Base-by-base conservation (phyloP, 345 rosid genomes). In the Gossypioides kirkii region DNA sequence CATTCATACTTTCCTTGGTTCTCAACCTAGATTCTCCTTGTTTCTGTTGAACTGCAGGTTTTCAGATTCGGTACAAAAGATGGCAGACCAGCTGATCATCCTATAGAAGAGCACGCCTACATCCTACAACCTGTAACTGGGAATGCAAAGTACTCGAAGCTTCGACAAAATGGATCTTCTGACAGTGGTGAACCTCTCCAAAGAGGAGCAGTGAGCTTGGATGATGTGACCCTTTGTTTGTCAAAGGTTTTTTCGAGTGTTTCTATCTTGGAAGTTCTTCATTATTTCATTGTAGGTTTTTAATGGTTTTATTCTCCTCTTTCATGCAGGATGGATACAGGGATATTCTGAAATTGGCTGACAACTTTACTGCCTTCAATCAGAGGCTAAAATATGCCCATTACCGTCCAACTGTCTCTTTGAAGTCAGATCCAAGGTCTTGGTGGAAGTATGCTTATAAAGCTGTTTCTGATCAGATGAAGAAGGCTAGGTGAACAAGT, bases 361-460 rank as follows among this genome's bases (percentile, higher is more conserved):
- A 95, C 79, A 95, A 91, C 80, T 95, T 95, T 85, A 83, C 94
- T 54, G 88, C 93, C 41, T 95, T 92, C 80, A 95, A 88, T 67
- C 90, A 87, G 82, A 93, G 98, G 41, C 82, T 95, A 69, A 95
- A 88, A 74, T 88, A 84, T 79, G 98, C 97, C 25, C 98, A 95
- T 81, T 89, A 87, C 73, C 96, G 98, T 54, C 99, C 99, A 45
- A 78, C 79, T 74, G 91, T 86, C 74, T 73, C 94, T 10, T 84
- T 91, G 74, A 92, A 86, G 83, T 81, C 82, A 20, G 85, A 83
- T 74, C 90, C 98, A 54, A 87, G 86, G 80, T 84, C 91, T 60
- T 95, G 99, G 99, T 95, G 99, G 99, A 92, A 83, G 80, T 95
- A 92, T 82, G 98, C 97, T 41, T 89, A 69, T 73, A 88, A 78